Evolutionary conservation across 2,329 filamentous ascomycete species (phyloP).

Genomic region (Fusarium caatingaense): DNA sequence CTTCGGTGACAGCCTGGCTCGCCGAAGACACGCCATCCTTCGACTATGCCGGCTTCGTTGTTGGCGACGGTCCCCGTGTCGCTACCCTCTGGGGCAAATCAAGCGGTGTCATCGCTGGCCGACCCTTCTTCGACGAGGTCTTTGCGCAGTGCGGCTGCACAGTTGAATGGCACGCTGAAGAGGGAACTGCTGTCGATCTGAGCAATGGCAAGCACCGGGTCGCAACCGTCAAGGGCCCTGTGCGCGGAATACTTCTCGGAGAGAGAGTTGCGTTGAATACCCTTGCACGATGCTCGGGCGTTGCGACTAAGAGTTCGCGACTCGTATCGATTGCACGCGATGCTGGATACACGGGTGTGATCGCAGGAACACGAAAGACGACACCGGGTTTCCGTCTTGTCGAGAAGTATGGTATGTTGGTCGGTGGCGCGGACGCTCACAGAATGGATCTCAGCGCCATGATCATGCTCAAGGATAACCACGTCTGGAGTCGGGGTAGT

Average conservation of each 20-base stretch:
- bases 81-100: constrained; percentile 77
- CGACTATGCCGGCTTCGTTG: constrained; percentile 97
- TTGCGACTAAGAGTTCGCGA: constrained; percentile 76
- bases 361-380: constrained; percentile 97
- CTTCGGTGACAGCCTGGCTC: constrained; percentile 84
- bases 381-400: constrained; percentile 95
- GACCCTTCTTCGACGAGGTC: constrained; percentile 95
- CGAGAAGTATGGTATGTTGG: constrained; percentile 98
- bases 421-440: constrained; percentile 92
- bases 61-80: constrained; percentile 74
- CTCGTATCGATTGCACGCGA: constrained; percentile 67
- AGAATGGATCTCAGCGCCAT: constrained; percentile 91
- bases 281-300: constrained; percentile 88
- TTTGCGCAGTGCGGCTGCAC: constrained; percentile 89
- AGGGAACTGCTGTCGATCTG: constrained; percentile 77
- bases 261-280: constrained; percentile 94
- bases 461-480: constrained; percentile 99
- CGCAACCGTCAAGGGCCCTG: constrained; percentile 87
- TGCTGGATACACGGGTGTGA: constrained; percentile 81
- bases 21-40: constrained; percentile 96
- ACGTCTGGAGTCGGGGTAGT: constrained; percentile 90
- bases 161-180: constrained; percentile 87
- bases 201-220: constrained; percentile 68
- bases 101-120: constrained; percentile 85
- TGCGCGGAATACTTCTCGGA: constrained; percentile 83